Percentiles rank a stretch among this genome's conserved stretches.
Conservation (phyloP, 2,329 filamentous ascomycete genomes). For the Chalaropsis thielavioides region DNA sequence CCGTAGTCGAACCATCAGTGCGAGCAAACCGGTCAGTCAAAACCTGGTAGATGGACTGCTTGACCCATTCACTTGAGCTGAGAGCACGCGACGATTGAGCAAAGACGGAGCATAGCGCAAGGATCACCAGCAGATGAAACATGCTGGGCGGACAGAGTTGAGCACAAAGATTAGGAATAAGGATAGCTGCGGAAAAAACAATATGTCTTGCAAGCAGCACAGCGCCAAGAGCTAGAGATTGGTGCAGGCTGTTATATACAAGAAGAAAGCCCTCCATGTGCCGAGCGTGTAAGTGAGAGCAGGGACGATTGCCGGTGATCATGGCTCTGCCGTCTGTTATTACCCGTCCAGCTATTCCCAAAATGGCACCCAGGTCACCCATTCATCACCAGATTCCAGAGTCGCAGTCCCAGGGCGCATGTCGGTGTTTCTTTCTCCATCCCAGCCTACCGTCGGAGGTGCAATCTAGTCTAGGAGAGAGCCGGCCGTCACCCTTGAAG, state of each 20-base stretch:
- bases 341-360: not conserved
- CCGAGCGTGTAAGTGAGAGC: not conserved
- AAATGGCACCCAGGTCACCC: not conserved
- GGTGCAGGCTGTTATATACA: not conserved
- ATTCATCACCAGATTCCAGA: not conserved
- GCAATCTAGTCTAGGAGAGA: not conserved
- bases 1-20: slow-evolving; percentile 26
- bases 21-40: slow-evolving; percentile 31
- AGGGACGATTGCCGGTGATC: not conserved
- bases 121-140: slow-evolving; percentile 5
- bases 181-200: not conserved
- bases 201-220: not conserved
- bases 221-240: not conserved
- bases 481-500: not conserved
- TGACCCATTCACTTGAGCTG: slow-evolving; percentile 26
- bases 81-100: slow-evolving; percentile 20
- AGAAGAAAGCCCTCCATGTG: not conserved
- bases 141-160: not conserved
- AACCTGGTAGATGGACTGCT: slow-evolving; percentile 33
- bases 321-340: not conserved
- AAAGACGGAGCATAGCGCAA: not conserved
- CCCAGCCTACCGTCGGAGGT: not conserved
- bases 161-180: not conserved
- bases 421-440: slow-evolving; percentile 8
- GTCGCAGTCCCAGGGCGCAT: slow-evolving; percentile 2